Evolutionary conservation across 345 rosid genomes (phyloP).

Genomic region (Zanthoxylum bungeanum): DNA sequence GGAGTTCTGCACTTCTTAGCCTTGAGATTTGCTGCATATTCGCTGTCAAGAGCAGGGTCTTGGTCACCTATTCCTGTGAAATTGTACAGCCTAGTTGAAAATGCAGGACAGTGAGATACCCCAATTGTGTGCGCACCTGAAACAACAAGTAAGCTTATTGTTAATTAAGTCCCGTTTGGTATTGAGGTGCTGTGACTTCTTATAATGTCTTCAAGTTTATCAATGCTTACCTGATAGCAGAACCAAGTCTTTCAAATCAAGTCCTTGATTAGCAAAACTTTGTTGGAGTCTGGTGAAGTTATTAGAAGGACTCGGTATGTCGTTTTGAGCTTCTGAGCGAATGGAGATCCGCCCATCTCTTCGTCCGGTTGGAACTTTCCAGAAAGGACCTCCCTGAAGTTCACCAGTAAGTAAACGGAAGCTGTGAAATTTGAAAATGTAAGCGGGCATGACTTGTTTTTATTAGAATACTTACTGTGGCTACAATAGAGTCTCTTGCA

Average conservation of each 20-base stretch:
- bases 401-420: neutral
- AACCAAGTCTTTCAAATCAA: too few species aligned
- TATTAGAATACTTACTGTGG: constrained; percentile 51
- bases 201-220: too few species aligned
- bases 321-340: constrained; percentile 45
- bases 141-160: neutral
- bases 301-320: constrained; percentile 60
- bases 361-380: constrained; percentile 82
- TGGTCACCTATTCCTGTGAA: too few species aligned
- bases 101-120: constrained; percentile 61
- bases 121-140: constrained; percentile 92
- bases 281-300: constrained; percentile 59
- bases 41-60: too few species aligned
- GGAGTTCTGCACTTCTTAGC: constrained; percentile 59
- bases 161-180: neutral
- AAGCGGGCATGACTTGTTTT: neutral
- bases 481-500: too few species aligned
- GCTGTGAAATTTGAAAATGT: too few species aligned
- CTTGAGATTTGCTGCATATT: too few species aligned
- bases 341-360: constrained; percentile 71
- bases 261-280: too few species aligned
- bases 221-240: too few species aligned
- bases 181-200: too few species aligned
- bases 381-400: constrained; percentile 71
- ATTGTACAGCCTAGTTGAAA: constrained; percentile 43